phyloP scores from a whole-genome alignment of 208 protist genomes.

The Wallacemonas sp. region DNA sequence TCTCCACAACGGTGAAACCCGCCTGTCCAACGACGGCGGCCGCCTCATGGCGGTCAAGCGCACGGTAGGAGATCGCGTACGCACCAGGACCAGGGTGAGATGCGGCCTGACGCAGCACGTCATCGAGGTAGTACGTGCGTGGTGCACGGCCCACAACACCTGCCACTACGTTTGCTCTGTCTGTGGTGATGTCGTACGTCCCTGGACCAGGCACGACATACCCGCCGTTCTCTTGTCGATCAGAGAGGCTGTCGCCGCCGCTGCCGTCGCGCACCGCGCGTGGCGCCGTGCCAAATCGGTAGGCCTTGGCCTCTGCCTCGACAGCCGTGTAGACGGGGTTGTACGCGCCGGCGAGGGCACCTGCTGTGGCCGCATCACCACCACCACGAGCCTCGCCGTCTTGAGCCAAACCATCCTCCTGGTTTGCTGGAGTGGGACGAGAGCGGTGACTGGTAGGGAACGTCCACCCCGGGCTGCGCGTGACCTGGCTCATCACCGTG shows the following conservation, averaged over 20 bases:
- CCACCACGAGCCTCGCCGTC: neutral
- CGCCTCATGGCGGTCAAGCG: neutral
- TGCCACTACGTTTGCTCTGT: neutral
- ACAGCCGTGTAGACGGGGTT: neutral
- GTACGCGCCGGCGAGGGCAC: constrained; percentile 29
- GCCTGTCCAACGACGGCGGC: constrained; percentile 1
- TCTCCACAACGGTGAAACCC: constrained; percentile 2
- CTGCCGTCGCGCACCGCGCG: constrained; percentile 18
- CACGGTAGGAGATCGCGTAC: constrained; percentile 17
- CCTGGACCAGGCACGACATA: constrained; percentile 27
- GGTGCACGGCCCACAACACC: neutral
- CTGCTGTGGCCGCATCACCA: constrained; percentile 15
- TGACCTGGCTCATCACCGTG: constrained; percentile 6
- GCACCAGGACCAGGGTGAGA: constrained; percentile 33
- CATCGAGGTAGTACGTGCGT: constrained; percentile 10
- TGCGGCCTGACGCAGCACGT: constrained; percentile 9
- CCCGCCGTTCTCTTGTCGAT: neutral
- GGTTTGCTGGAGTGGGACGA: neutral
- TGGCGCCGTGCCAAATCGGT: constrained; percentile 40
- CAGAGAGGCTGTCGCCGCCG: neutral
- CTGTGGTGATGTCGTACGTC: constrained; percentile 19
- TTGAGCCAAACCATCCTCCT: constrained; percentile 18
- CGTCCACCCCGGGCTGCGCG: constrained; percentile 29
- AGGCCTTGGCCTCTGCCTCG: neutral
- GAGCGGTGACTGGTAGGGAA: constrained; percentile 2